These are phyloP conservation scores for Pleurotus pulmonarius DNA, from an alignment of 768 basidiomycete species.

Conservation along the genomic window DNA sequence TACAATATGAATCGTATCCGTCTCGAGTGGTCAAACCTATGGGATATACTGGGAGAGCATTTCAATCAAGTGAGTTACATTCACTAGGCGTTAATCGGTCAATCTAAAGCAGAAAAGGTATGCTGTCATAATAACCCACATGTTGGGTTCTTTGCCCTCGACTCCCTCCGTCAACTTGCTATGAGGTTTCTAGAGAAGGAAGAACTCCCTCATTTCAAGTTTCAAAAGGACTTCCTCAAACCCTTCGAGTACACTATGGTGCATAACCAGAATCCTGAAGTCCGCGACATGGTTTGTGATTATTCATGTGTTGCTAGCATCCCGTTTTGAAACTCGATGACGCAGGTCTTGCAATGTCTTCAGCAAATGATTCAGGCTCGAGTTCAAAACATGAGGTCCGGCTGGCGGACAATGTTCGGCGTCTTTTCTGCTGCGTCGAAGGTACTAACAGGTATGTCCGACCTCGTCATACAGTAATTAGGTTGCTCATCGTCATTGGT, in stretches of 20 bases:
- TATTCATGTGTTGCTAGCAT: no score
- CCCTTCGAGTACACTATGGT: conserved; percentile 99
- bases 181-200: conserved; percentile 99
- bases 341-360: conserved; percentile 90
- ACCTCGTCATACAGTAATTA: background rate
- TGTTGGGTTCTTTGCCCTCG: conserved; percentile 94
- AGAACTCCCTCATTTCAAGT: conserved; percentile 96
- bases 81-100: background rate
- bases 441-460: conserved; percentile 70
- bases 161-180: conserved; percentile 92
- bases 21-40: conserved; percentile 96
- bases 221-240: conserved; percentile 98
- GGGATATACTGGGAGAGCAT: conserved; percentile 97
- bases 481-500: conserved; percentile 9
- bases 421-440: conserved; percentile 97
- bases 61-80: conserved; percentile 80
- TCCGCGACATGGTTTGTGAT: conserved; percentile 82
- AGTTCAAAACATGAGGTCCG: conserved; percentile 92
- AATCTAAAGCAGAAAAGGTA: conserved; percentile 51
- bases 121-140: conserved; percentile 98
- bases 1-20: conserved; percentile 99
- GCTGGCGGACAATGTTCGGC: conserved; percentile 99
- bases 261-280: conserved; percentile 92
- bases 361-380: conserved; percentile 98
- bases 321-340: conserved; percentile 3